Conservation (phyloP, 2,329 filamentous ascomycete genomes). For the Fusarium nygamai region DNA sequence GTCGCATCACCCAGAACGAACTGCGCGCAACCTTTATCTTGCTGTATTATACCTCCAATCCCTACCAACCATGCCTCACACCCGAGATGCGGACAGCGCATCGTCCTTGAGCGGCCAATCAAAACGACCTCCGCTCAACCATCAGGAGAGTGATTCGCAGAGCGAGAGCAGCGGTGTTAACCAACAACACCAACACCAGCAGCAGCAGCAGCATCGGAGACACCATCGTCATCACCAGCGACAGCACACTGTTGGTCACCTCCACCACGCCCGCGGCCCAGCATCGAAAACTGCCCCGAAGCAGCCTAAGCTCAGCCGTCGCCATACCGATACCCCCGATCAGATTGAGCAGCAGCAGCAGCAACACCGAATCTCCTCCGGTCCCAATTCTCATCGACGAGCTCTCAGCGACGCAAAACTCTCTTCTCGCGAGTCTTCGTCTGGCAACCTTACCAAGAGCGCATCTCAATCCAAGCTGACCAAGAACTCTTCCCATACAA, state of each 20-base stretch:
- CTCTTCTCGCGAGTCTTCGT: slow-evolving; percentile 54
- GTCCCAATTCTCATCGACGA: slow-evolving; percentile 56
- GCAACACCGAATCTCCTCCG: slow-evolving; percentile 20
- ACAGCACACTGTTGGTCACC: slow-evolving; percentile 51
- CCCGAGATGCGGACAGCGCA: slow-evolving; percentile 60
- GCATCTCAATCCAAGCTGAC: slow-evolving; percentile 63
- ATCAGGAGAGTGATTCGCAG: slow-evolving; percentile 50
- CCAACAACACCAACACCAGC: slow-evolving; percentile 45
- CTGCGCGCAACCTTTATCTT: slow-evolving; percentile 13
- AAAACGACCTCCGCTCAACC: slow-evolving; percentile 59
- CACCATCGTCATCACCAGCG: slow-evolving; percentile 48
- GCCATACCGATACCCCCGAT: slow-evolving; percentile 53
- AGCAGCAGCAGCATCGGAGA: slow-evolving; percentile 46
- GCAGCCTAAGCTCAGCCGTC: slow-evolving; percentile 58
- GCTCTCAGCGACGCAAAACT: slow-evolving; percentile 62
- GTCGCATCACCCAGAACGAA: background rate
- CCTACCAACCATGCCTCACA: slow-evolving; percentile 52
- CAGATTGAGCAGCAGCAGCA: slow-evolving; percentile 44
- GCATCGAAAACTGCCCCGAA: slow-evolving; percentile 62
- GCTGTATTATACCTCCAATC: slow-evolving; percentile 18
- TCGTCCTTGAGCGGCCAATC: slow-evolving; percentile 62
- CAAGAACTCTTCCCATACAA: slow-evolving; percentile 65
- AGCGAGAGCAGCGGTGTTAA: slow-evolving; percentile 45
- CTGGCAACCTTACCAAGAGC: slow-evolving; percentile 62
- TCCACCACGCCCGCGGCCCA: slow-evolving; percentile 62